Base-by-base conservation (phyloP, 2,329 filamentous ascomycete species). In the Aspergillus quadricinctus region DNA sequence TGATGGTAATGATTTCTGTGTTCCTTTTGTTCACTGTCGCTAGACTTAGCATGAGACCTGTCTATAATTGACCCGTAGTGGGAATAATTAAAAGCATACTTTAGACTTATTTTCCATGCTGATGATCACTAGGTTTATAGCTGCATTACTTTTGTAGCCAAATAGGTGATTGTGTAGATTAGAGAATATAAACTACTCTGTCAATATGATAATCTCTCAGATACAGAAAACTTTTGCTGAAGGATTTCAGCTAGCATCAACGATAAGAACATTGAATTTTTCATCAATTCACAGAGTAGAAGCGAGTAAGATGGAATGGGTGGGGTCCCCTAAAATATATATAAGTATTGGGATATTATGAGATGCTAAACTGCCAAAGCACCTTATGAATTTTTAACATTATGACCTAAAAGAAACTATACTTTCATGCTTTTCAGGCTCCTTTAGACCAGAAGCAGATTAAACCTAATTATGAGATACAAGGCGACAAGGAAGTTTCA, bases 1-100 rank as follows among this genome's bases (percentile, higher is more conserved):
- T 50, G 52, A 60, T 58, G 61, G 57, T 59, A 60, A 62, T 62
- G 58, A 62, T 57, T 50, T 46, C 41, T 35, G 52, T 53, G 28
- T 55, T 49, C 23, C 31, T n/a, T 50, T 51, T 28, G n/a, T 46
- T 53, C 19, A 37, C 17, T 17, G 14, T 31, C 10, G 40, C 48
- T 40, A 27, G 29, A 23, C 31, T 23, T 29, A 48, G 19, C 25
- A 56, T 53, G 49, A 37, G 25, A 25, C 25, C 53, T 53, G 49
- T 21, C 50, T 53, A 53, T 56, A 56, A 56, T 56, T 27, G 11
- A 8, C 43, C 41, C n/a, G 17, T 45, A 11, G 11, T 10, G 41
- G 21, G 21, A 45, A 45, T 37, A 7, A 37, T 37, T 17, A 21
- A 45, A 45, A 45, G 41, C n/a, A 6, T 45, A 10, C 21, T 45